Evolutionary conservation across 1,139 yeast genomes (phyloP), one percentile per base, ranked within the genome.

Genomic region (Saccharomyces pastorianus): DNA sequence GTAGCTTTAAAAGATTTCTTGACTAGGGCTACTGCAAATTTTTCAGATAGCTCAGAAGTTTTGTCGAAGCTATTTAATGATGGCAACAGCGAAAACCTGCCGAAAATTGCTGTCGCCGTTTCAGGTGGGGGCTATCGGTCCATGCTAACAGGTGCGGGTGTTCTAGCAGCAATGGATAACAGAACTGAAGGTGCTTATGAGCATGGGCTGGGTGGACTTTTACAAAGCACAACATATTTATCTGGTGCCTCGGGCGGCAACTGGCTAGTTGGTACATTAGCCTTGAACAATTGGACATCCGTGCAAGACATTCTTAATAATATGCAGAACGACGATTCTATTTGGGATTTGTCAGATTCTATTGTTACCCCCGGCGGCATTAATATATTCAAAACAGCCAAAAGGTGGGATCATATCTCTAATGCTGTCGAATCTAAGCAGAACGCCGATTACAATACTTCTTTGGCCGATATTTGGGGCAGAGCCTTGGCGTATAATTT

Each of bases 121-220:
- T 83, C 93, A 5, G 97, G 97, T 46, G 97, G 97, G 64, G 95
- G 96, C 3, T 89, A 88, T 71, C 79, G 97, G 56, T 96, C 96
- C 51, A 88, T 89, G 96, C 72, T 89, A 47, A 72, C 77, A 54
- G 96, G 96, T n/a, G 96, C 96, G 1, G 96, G 97, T 46, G 83
- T 84, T 68, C 71, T 89, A 46, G 75, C 91, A 14, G 96, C 93
- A 0, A 71, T 88, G 56, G 97, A 90, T 67, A 79, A 81, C 62
- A 77, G 96, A 64, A 85, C 95, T 6, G 71, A 68, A 1, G 82
- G 81, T 50, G 76, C 83, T 13, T 74, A 74, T 28, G 79, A 79
- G 3, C 70, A 75, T 51, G 95, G 95, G 31, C 70, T 89, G 51
- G 96, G 96, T 34, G 95, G 96, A 1, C 72, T 89, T 53, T 73